Percentiles rank a stretch among this genome's conserved stretches.
Conservation (phyloP, 2,329 filamentous ascomycete genomes). For the Neofusicoccum ribis region DNA sequence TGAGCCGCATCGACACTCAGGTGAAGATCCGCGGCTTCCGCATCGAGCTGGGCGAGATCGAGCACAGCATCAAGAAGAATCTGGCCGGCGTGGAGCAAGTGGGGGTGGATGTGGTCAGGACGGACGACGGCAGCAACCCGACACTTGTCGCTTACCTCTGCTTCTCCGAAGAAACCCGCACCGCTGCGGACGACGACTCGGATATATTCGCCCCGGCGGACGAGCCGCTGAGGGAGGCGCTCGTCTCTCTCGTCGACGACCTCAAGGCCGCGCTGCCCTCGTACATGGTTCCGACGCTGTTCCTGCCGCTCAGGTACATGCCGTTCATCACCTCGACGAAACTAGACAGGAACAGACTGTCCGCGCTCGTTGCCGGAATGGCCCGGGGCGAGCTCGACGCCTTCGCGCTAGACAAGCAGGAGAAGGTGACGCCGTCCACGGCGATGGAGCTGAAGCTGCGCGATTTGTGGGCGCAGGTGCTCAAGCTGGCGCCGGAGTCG, state of each 20-base stretch:
- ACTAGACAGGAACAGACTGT: conserved; percentile 31
- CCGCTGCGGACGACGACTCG: background rate
- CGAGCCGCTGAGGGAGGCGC: background rate
- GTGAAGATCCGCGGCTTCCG: conserved; percentile 47
- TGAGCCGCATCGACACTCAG: conserved; percentile 37
- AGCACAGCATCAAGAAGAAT: conserved; percentile 40
- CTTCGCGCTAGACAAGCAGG: background rate
- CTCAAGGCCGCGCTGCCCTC: conserved; percentile 29
- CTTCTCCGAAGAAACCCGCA: background rate
- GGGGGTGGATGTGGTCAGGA: background rate
- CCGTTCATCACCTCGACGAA: conserved; percentile 40
- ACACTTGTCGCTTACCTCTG: background rate
- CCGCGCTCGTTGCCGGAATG: background rate
- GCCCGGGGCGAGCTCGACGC: background rate
- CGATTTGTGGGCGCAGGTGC: conserved; percentile 24
- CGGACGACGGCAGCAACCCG: background rate
- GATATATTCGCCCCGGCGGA: background rate
- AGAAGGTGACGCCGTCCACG: conserved; percentile 14
- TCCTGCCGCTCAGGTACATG: conserved; percentile 39
- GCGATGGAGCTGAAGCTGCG: conserved; percentile 22
- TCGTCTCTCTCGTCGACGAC: conserved; percentile 16
- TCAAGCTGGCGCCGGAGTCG: conserved; percentile 18
- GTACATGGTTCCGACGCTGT: conserved; percentile 43
- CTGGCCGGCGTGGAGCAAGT: background rate
- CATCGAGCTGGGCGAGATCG: conserved; percentile 49